A percentile compares a stretch with the other conserved stretches of the same genome.
phyloP scores from a whole-genome alignment of 495 filamentous ascomycete genomes.

The Xylaria cubensis region DNA sequence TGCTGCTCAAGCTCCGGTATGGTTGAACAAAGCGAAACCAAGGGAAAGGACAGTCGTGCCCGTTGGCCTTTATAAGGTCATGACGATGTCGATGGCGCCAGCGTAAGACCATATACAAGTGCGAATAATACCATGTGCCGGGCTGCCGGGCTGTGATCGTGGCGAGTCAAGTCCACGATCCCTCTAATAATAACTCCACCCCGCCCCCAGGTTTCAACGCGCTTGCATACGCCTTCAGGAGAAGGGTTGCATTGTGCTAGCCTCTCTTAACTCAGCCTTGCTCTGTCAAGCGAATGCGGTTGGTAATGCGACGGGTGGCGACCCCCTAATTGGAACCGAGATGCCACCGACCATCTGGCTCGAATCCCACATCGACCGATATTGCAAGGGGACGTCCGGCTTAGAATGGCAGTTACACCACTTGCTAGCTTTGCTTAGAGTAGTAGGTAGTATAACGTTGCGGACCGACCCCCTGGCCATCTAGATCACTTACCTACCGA shows the following conservation, averaged over 20 bases:
- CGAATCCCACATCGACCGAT: background rate
- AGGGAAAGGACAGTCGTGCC: background rate
- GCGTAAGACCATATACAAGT: slow-evolving; percentile 10
- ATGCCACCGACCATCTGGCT: slow-evolving; percentile 10
- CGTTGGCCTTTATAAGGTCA: background rate
- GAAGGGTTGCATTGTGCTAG: background rate
- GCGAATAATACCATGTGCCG: background rate
- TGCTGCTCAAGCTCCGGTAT: background rate
- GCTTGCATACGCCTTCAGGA: slow-evolving; percentile 4
- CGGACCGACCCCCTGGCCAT: slow-evolving; percentile 5
- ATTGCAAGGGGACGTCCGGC: background rate
- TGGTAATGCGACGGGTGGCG: background rate
- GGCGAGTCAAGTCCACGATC: background rate
- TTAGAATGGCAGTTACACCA: background rate
- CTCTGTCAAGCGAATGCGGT: background rate
- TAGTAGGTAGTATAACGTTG: slow-evolving; percentile 7
- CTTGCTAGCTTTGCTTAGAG: background rate
- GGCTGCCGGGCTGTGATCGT: background rate
- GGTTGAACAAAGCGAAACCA: background rate
- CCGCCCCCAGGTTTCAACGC: background rate
- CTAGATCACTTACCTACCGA: background rate
- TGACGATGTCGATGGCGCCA: slow-evolving; percentile 1
- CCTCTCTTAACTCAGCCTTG: slow-evolving; percentile 3
- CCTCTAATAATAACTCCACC: slow-evolving; percentile 5
- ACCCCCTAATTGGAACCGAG: background rate